phyloP scores from a whole-genome alignment of 306 rosid genomes.

The Cucumis melo region DNA sequence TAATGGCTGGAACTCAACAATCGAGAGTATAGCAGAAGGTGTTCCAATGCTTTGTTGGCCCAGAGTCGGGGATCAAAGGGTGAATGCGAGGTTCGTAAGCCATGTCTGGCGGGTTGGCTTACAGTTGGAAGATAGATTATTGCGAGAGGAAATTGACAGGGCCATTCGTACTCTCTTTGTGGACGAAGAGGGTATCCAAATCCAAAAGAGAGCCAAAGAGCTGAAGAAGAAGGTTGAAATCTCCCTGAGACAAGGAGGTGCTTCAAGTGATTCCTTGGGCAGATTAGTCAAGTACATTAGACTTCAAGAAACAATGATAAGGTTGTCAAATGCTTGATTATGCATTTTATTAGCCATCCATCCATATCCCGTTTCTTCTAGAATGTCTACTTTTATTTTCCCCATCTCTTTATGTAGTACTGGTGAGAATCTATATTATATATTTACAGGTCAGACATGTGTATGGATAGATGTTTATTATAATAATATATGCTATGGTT shows the following conservation, averaged over 20 bases:
- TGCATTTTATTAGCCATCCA: not conserved
- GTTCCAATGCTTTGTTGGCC: constrained; percentile 62
- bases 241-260: constrained; percentile 16
- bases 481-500: not conserved
- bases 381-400: not conserved
- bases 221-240: constrained; percentile 29
- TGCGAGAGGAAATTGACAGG: constrained; percentile 37
- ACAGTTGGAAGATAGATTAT: constrained; percentile 22
- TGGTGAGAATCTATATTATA: not conserved
- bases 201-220: constrained; percentile 28
- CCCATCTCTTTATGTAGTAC: not conserved
- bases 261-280: constrained; percentile 9
- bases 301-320: not conserved
- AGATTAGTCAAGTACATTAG: constrained; percentile 7
- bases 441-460: not conserved
- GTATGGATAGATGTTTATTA: not conserved
- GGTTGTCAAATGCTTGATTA: constrained; percentile 3
- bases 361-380: not conserved
- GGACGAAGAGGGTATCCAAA: constrained; percentile 30
- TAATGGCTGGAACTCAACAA: constrained; percentile 62
- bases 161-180: constrained; percentile 23
- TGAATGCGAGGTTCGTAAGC: constrained; percentile 40
- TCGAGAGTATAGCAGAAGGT: constrained; percentile 50
- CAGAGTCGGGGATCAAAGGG: constrained; percentile 39
- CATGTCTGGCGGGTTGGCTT: constrained; percentile 50